Base-by-base conservation (phyloP, 2,329 filamentous ascomycete genomes). In the Daldinia sp. region DNA sequence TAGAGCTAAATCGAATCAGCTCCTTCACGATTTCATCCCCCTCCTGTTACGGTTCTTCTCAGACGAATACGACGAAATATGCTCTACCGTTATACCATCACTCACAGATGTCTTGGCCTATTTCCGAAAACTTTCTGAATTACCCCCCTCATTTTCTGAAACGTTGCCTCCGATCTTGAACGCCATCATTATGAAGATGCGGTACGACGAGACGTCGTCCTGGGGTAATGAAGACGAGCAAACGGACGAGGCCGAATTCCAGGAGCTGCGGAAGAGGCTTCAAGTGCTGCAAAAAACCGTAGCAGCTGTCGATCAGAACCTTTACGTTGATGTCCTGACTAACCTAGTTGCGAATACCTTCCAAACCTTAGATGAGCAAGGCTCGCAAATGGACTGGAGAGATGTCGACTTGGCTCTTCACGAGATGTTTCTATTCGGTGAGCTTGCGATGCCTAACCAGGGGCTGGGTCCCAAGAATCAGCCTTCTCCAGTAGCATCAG, bases 51-150 rank as follows among this genome's bases (percentile, higher is more conserved):
- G 95, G 42, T 98, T 98, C 84, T 98, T 99, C 82, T 92, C 94
- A 26, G 96, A 99, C 80, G 94, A 99, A 78, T 99, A 97, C 79
- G 96, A 99, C 80, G 96, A 99, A 82, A 91, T 99, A 73, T 98
- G 96, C 84, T 97, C 94, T 39, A 96, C 93, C 12, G 93, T 98
- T 65, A 97, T 99, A 69, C 93, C 94, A 23, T 95, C 93, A 41
- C 88, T 98, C 62, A 97, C 93, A 55, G 97, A 99, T 76, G 88
- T 98, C 55, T 87, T 99, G 68, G 94, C 93, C 30, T 95, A 97
- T 79, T 87, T 98, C 72, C 91, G 96, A 64, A 97, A 94, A 80
- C 85, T 94, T 41, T 87, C 90, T 12, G 85, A 89, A 20, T 84
- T 97, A n/a, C 90, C 92, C 18, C 82, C 86, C 54, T 88, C 92